Evolutionary conservation across 2,329 filamentous ascomycete species (phyloP).

Genomic region (Sporothrix luriei): DNA sequence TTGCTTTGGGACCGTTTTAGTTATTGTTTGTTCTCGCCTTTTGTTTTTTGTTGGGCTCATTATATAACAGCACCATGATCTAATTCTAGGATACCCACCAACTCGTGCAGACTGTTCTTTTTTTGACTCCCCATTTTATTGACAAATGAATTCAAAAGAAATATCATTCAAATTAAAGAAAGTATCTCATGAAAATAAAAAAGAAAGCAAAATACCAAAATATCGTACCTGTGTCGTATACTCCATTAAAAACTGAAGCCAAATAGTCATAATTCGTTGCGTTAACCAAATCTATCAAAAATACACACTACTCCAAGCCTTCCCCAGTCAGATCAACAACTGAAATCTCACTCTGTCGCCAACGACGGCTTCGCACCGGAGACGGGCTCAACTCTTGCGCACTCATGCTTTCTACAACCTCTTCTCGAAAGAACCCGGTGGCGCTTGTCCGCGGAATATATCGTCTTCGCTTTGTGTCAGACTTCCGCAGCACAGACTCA

Average conservation of each 20-base stretch:
- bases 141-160: background rate
- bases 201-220: background rate
- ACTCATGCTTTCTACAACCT: constrained; percentile 36
- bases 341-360: constrained; percentile 28
- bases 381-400: constrained; percentile 1
- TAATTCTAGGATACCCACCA: constrained; percentile 18
- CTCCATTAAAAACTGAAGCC: background rate
- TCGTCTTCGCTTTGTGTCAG: constrained; percentile 31
- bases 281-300: background rate
- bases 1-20: background rate
- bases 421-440: constrained; percentile 40
- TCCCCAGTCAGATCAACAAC: constrained; percentile 28
- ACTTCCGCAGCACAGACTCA: background rate
- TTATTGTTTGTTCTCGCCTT: constrained; percentile 4
- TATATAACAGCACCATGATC: constrained; percentile 8
- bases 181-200: background rate
- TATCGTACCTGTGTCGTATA: background rate
- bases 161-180: too few relatives aligned
- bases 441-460: constrained; percentile 39
- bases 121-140: background rate
- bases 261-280: background rate
- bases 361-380: background rate
- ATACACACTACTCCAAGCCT: background rate
- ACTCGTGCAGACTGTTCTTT: background rate
- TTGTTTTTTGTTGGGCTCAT: constrained; percentile 7